Evolutionary conservation across 2,329 filamentous ascomycete genomes (phyloP), one percentile per base, ranked within the genome.

Genomic region (Talaromyces sp.): DNA sequence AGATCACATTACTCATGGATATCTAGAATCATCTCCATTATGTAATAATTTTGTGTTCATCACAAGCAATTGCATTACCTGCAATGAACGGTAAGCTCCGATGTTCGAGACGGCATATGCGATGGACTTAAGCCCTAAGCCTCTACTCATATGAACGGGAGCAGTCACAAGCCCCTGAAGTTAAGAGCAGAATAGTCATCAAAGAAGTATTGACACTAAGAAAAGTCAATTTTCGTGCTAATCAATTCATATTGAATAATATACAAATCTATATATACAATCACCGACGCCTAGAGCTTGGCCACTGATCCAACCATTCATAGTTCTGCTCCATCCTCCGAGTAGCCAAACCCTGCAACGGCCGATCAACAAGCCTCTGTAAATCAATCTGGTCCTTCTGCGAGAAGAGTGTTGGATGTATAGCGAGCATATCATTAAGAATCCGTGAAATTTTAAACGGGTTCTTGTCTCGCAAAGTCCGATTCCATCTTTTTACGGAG

Each of bases 391-490:
- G 11, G 48, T 72, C 72, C 58, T 68, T 62, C 11, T 70, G 69
- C 16, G 67, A 64, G 56, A 78, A 76, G 47, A 79, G 62, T 9
- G 69, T 63, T 10, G 70, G 67, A 75, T 77, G 79, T 11, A 73
- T 76, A 45, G 65, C 70, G 37, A 74, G 66, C 24, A 79, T 73
- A 67, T 77, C 76, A 0, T 43, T 60, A 6, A 77, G 39, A 9
- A 79, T 73, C 27, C 70, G 70, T 14, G 73, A 68, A 9, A 73
- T 50, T 33, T 62, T 68, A 56, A 74, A 79, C 4, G 74, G 75
- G 54, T 79, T 79, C 37, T 73, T 68, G n/a, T 69, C 67, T 19
- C 78, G 73, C 62, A 79, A 65, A 52, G 72, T 70, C 9, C 76
- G 75, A 48, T 79, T 80, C 67, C 72, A 72, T 33, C 64, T 71